Evolutionary conservation across 148 eudicot species (phyloP), one percentile per base, ranked within the genome.

Genomic region (Mesembryanthemum crystallinum): DNA sequence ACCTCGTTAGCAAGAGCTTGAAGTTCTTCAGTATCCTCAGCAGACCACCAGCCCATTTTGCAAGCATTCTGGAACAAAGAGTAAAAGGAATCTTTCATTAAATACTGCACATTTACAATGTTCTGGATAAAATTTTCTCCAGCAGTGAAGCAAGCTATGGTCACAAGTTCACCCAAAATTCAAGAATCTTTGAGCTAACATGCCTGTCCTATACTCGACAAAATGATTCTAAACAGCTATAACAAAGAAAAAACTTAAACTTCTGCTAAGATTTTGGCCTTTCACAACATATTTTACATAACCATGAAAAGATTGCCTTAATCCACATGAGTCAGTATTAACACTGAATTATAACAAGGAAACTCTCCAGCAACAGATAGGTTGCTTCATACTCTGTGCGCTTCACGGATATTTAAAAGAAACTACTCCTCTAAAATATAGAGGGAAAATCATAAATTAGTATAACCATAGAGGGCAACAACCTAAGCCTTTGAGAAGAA

Each of bases 1-100:
- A 91, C 98, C 97, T 94, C 92, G 76, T 86, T 84, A 24, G 89
- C 88, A 81, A 94, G 89, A 68, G 32, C 47, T 55, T 76, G 66
- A 73, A 94, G 93, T 73, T 94, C 97, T 74, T 75, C 78, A 32
- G 87, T 82, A 64, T 88, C 93, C 75, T 75, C 75, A 35, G 66
- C 75, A 54, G 85, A 57, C 83, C 89, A 94, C 98, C 98, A 94
- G 76, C 87, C 90, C 42, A 49, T 78, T 67, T 84, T 87, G 79
- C 98, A 93, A 82, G 98, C 98, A 83, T 82, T 91, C 98, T 94
- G 80, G 58, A 59, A 74, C 69, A 71, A 18, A 71, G 43, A 32
- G 27, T 45, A 18, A 58, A 11, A 35, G 25, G 30, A 58, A 35
- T 25, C 28, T 21, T 72, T 76, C 67, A 76, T 42, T 51, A 76